Evolutionary conservation across 31 red algal genomes (phyloP).

Genomic region (Odonthalia washingtoniensis): DNA sequence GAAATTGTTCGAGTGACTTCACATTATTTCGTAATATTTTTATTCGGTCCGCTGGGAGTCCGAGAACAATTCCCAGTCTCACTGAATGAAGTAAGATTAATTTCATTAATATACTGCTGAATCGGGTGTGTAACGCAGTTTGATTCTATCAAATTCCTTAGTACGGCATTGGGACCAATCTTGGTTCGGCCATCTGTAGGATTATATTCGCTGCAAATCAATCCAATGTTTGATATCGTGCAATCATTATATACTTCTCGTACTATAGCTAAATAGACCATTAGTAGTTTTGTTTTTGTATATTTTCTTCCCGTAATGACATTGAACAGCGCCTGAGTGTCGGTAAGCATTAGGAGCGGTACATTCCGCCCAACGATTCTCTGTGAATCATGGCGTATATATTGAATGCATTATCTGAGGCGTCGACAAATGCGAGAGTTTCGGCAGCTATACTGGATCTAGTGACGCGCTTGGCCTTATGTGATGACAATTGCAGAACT

Average conservation of each 20-base stretch:
- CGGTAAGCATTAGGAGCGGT: conserved; percentile 21
- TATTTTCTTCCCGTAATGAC: conserved; percentile 6
- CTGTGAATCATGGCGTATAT: conserved; percentile 34
- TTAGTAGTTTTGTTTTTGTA: conserved; percentile 13
- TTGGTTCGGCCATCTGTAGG: not conserved
- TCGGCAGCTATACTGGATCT: conserved; percentile 27
- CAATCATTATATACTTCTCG: conserved; percentile 36
- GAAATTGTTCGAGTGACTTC: too few species aligned
- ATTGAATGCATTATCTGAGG: conserved; percentile 24
- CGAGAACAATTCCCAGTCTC: too few species aligned
- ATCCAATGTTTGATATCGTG: conserved; percentile 31
- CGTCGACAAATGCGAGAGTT: conserved; percentile 9
- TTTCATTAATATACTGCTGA: conserved; percentile 10
- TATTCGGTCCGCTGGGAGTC: too few species aligned
- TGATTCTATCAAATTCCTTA: conserved; percentile 12
- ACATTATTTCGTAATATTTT: too few species aligned
- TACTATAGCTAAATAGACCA: conserved; percentile 37
- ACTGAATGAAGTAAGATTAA: too few species aligned
- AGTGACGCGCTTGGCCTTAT: conserved; percentile 8
- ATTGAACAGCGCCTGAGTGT: conserved; percentile 47
- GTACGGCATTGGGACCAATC: not conserved
- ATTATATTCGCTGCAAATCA: conserved; percentile 22
- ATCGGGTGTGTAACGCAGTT: conserved; percentile 15
- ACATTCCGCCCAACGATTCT: not conserved
- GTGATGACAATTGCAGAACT: not conserved